Base-by-base conservation (phyloP, 345 rosid genomes). In the Arabidopsis arenosa region DNA sequence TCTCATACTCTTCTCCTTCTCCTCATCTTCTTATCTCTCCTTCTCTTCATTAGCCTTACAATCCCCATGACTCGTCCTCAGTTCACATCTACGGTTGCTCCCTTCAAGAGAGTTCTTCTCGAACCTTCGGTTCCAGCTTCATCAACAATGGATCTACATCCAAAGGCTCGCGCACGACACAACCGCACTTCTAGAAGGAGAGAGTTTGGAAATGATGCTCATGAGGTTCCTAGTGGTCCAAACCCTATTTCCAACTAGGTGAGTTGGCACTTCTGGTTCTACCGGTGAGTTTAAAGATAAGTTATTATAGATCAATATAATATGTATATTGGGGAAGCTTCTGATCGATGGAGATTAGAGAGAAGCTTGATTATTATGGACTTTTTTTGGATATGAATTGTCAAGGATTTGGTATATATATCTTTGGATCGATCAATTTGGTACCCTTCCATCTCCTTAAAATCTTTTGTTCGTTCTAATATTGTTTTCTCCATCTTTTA, bases 181-280 rank as follows among this genome's bases (percentile, higher is more conserved):
- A 18, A 71, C 59, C 80, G 77, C 17, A 72, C 80, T 13, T 47
- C 81, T 15, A 79, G 79, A 44, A 78, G 73, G 68, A 73, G 79
- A 26, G 72, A 81, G 73, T 81, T 86, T 64, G 85, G 81, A 53
- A 89, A 80, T 17, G 84, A 75, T 5, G 93, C 84, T 43, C 98
- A 93, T 78, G 93, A 90, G 74, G 97, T 93, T 70, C 98, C 97
- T 0, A 93, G 98, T 48, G 98, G 97, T 58, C 97, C 98, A 41
- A 90, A 93, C 85, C 98, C 98, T 62, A 90, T 90, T 75, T 90
- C 97, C 39, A 90, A 93, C 82, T 79, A 84, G 86, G 85, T 88
- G 74, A 82, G 73, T 68, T 55, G 64, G 52, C 2, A 26, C 18
- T 33, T 62, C 58, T 61, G 49, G 60, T n/a, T 59, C 13, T 58